phyloP scores from a whole-genome alignment of 1,139 yeast genomes.

The Saccharomyces hybrid region DNA sequence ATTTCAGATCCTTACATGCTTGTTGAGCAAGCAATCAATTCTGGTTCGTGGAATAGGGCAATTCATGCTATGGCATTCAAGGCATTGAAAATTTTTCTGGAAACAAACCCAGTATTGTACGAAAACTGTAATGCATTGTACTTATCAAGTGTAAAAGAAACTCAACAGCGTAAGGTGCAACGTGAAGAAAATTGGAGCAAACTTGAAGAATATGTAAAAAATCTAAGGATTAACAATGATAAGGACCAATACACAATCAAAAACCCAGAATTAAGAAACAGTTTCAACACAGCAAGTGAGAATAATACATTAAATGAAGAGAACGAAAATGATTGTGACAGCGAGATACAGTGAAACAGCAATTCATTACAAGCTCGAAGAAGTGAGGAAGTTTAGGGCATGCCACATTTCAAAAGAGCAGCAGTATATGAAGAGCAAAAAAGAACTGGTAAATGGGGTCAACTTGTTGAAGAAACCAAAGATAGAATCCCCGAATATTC shows the following conservation, averaged over 20 bases:
- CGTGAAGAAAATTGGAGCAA: slow-evolving; percentile 71
- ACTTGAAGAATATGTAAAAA: slow-evolving; percentile 55
- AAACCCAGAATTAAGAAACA: not conserved
- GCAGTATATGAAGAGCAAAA: not conserved
- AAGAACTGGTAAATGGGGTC: not conserved
- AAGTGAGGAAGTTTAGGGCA: not conserved
- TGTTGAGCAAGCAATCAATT: slow-evolving; percentile 34
- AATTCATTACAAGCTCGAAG: not conserved
- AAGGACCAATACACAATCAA: not conserved
- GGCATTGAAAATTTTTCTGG: slow-evolving; percentile 88
- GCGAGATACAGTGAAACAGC: not conserved
- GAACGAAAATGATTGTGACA: not conserved
- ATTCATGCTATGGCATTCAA: slow-evolving; percentile 86
- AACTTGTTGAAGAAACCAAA: not conserved
- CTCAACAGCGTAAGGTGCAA: slow-evolving; percentile 34
- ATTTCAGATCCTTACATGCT: slow-evolving; percentile 32
- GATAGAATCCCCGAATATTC: not conserved
- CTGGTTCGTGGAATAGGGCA: slow-evolving; percentile 74
- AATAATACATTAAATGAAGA: slow-evolving; percentile 8
- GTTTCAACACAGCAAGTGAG: slow-evolving; percentile 17
- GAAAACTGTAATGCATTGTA: slow-evolving; percentile 88
- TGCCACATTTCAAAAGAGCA: not conserved
- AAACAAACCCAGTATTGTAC: slow-evolving; percentile 82
- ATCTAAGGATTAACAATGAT: slow-evolving; percentile 28
- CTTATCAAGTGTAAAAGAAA: slow-evolving; percentile 38